Conservation (phyloP, 495 filamentous ascomycete species). For the Penicillium dipodomyicola region DNA sequence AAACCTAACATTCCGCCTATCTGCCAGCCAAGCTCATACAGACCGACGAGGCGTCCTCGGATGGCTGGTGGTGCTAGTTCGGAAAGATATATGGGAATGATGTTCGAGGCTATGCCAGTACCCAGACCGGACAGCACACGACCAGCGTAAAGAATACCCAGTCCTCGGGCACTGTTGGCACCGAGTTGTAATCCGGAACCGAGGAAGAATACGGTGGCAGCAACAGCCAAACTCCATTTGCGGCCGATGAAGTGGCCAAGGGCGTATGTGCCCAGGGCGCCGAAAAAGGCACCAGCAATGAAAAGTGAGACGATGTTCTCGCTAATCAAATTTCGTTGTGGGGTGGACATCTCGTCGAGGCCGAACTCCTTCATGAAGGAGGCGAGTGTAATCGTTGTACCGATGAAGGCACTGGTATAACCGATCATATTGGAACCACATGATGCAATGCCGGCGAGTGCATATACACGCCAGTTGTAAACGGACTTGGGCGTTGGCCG, state of each 20-base stretch:
- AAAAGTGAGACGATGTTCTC: conserved; percentile 70
- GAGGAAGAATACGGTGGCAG: conserved; percentile 56
- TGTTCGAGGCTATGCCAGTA: conserved; percentile 70
- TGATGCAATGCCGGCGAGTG: conserved; percentile 58
- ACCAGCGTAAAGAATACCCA: conserved; percentile 65
- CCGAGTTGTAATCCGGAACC: conserved; percentile 64
- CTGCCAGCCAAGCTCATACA: conserved; percentile 74
- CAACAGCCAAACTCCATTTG: conserved; percentile 52
- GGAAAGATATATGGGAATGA: conserved; percentile 76
- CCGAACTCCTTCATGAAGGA: conserved; percentile 61
- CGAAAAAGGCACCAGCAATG: conserved; percentile 68
- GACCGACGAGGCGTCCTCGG: conserved; percentile 71
- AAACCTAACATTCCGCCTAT: conserved; percentile 71
- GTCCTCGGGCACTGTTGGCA: conserved; percentile 52
- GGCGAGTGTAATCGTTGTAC: conserved; percentile 60
- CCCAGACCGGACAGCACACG: conserved; percentile 70
- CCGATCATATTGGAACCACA: conserved; percentile 72
- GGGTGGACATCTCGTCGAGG: conserved; percentile 41
- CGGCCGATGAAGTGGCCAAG: conserved; percentile 58
- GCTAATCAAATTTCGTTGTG: conserved; percentile 49
- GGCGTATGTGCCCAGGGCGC: conserved; percentile 59
- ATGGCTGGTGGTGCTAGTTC: conserved; percentile 78
- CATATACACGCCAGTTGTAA: conserved; percentile 75
- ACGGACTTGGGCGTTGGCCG: conserved; percentile 62
- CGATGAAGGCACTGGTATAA: conserved; percentile 70